Base-by-base conservation (phyloP, 192 early-diverging fungal genomes). In the Coemansia sp. region DNA sequence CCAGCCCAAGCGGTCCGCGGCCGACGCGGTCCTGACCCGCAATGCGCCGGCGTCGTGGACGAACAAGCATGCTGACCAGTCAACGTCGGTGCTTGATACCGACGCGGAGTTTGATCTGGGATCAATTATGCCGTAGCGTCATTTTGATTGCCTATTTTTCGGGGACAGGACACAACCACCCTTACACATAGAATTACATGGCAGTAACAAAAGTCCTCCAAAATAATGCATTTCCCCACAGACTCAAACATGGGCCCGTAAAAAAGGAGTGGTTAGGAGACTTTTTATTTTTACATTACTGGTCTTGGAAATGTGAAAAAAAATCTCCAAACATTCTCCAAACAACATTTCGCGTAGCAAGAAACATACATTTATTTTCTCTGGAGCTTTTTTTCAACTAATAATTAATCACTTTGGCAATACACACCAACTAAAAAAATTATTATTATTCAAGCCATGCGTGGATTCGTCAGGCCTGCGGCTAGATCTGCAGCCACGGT, bases 91-190 rank as follows among this genome's bases (percentile, higher is more conserved):
- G 1, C 49, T 65, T 1, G 71, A 73, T 27, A 55, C 54, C 21
- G 71, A 73, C 24, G 61, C 48, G 2, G 45, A 64, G 9, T 74
- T 74, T 66, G 65, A 68, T 25, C 48, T 74, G 51, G 47, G 45
- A 0, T 5, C 33, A 2, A 14, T 74, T 14, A 64, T 74, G 52
- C 65, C 71, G 10, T 73, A 22, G n/a, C n/a, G 63, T 21, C 16
- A 27, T 14, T 44, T 21, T 21, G 19, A 14, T 11, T 9, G 0
- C 11, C 4, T 16, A 40, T 4, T n/a, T n/a, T 44, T n/a, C 19
- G 18, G n/a, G n/a, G n/a, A n/a, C n/a, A n/a, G n/a, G n/a, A n/a
- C n/a, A n/a, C n/a, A n/a, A n/a, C n/a, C n/a, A n/a, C n/a, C n/a
- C n/a, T n/a, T n/a, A n/a, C n/a, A n/a, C n/a, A n/a, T n/a, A n/a